These are phyloP conservation scores for Galerina sulciceps DNA, from an alignment of 768 basidiomycete species.

Conservation along the genomic window DNA sequence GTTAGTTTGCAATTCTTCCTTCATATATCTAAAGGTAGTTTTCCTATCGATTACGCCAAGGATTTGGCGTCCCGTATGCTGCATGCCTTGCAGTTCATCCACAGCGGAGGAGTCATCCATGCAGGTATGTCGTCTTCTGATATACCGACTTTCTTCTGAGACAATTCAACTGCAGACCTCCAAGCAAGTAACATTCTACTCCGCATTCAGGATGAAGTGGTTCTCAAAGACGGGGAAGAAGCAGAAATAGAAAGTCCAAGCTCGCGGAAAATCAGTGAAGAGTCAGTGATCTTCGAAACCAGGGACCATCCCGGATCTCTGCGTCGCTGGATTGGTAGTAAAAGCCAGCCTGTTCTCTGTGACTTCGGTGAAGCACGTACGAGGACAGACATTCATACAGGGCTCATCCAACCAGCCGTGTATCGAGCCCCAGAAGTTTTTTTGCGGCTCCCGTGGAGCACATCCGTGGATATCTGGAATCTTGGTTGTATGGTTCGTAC, in stretches of 20 bases:
- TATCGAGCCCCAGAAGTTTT: slow-evolving; percentile 35
- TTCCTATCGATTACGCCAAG: neutral
- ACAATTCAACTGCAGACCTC: slow-evolving; percentile 15
- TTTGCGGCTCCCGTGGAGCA: slow-evolving; percentile 27
- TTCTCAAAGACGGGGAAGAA: slow-evolving; percentile 16
- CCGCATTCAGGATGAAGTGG: slow-evolving; percentile 10
- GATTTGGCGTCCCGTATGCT: neutral
- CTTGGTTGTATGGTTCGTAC: slow-evolving; percentile 29
- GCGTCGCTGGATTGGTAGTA: slow-evolving; percentile 27
- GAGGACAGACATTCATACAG: too few relatives aligned
- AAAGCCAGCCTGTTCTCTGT: slow-evolving; percentile 19
- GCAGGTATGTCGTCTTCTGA: neutral
- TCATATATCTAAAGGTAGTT: neutral
- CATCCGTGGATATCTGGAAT: slow-evolving; percentile 34
- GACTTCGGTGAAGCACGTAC: too few relatives aligned
- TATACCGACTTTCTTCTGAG: neutral
- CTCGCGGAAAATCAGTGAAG: slow-evolving; percentile 16
- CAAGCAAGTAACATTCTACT: slow-evolving; percentile 21
- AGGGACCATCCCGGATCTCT: slow-evolving; percentile 9
- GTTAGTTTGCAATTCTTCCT: neutral
- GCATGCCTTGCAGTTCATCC: neutral
- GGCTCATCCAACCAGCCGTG: slow-evolving; percentile 24
- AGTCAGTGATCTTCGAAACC: slow-evolving; percentile 17
- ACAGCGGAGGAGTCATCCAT: neutral
- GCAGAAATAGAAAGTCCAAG: slow-evolving; percentile 13